Evolutionary conservation across 768 basidiomycete species (phyloP), one percentile per base, ranked within the genome.

Genomic region (Leccinum ochraceum): DNA sequence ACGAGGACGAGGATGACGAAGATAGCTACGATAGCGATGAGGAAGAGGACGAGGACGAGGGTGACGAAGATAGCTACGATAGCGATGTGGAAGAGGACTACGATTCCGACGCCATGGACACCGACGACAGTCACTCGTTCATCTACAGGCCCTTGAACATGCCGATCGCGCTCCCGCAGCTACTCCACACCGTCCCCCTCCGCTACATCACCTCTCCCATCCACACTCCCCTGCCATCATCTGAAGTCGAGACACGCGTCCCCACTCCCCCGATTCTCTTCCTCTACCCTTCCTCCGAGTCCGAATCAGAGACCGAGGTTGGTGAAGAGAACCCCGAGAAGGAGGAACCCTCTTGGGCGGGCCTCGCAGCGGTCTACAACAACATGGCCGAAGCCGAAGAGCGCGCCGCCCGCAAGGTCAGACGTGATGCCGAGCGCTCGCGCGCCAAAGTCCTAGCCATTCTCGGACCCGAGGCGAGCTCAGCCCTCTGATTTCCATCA

Each of bases 391-490:
- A 60, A 11, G 55, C 51, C 1, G 46, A 64, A 1, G 67, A 68
- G 42, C 56, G 22, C 17, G 55, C 44, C 4, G 10, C 20, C 3
- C 60, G 55, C 57, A 68, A 53, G 32, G 62, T 49, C 0, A 58
- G n/a, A 58, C 66, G 66, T 51, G 53, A 60, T 49, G 53, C 53
- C 5, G 13, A 28, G 17, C 56, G 65, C 26, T 64, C 66, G 1
- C 66, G 50, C 42, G 4, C 49, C 2, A 67, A 61, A 50, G 34
- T 28, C 1, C 53, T 67, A 58, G 53, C 58, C 5, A 9, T 64
- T 4, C 46, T 58, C 1, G 56, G 58, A 28, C 58, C 44, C 17
- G 58, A 67, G 20, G 46, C 62, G 24, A 26, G n/a, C 24, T 9
- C 32, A 4, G 46, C 51, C 17, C 20, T 59, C 1, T 59, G 48